These are phyloP conservation scores for Phytophthora palmivora DNA, from an alignment of 352 stramenopile species.

Conservation along the genomic window DNA sequence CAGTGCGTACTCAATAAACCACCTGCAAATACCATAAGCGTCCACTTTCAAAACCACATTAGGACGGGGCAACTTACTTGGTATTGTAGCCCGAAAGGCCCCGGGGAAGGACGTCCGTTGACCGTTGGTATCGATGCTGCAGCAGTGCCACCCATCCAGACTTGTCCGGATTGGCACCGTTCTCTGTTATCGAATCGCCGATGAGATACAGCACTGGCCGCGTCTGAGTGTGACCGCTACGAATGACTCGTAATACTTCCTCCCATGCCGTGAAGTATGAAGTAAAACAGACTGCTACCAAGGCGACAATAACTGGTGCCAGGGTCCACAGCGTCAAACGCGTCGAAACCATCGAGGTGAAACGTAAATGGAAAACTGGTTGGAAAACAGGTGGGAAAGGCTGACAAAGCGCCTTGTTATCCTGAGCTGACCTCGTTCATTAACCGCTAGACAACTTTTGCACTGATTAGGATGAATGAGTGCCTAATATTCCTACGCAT, in stretches of 20 bases:
- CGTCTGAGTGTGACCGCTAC: not conserved
- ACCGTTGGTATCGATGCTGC: constrained; percentile 57
- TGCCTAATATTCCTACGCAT: not conserved
- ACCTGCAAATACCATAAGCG: constrained; percentile 25
- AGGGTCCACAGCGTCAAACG: constrained; percentile 13
- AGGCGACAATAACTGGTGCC: constrained; percentile 8
- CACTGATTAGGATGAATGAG: not conserved
- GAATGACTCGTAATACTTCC: constrained; percentile 4
- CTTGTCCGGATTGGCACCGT: constrained; percentile 40
- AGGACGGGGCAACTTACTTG: constrained; percentile 14
- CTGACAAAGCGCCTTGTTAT: not conserved
- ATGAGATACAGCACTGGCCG: constrained; percentile 52
- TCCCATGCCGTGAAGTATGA: constrained; percentile 26
- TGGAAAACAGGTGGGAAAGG: constrained; percentile 16
- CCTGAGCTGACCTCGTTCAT: not conserved
- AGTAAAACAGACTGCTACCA: constrained; percentile 16
- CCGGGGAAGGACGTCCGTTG: constrained; percentile 63
- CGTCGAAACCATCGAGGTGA: constrained; percentile 1
- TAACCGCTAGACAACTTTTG: not conserved
- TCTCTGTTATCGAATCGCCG: constrained; percentile 78
- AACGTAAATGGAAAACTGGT: constrained; percentile 25
- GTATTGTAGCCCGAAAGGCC: constrained; percentile 68
- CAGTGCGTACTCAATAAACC: constrained; percentile 47
- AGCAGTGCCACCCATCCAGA: constrained; percentile 59
- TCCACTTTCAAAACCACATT: not conserved